Base-by-base conservation (phyloP, 768 basidiomycete species). In the Erythrobasidium yunnanense region DNA sequence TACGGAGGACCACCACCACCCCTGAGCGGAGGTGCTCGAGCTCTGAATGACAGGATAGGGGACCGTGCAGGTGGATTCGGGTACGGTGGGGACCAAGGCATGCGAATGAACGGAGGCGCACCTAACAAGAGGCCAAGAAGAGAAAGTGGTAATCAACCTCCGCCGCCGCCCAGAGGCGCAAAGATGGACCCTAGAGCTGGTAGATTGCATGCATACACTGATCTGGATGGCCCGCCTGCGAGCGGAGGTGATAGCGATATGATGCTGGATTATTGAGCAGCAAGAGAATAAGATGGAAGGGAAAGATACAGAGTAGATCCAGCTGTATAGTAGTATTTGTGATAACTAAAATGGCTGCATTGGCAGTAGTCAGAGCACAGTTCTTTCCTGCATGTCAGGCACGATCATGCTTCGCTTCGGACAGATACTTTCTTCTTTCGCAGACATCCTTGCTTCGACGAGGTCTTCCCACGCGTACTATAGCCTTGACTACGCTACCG, bases 111-210 rank as follows among this genome's bases (percentile, higher is more conserved):
- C 33, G 57, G 34, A 3, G 18, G 18, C 18, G 23, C 38, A 15
- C 20, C 23, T 35, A 38, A 25, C 4, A 65, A 54, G 35, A 42
- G 54, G 32, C 56, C 13, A 38, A 60, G 66, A 32, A 29, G 55
- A 20, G 23, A 34, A 15, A 34, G 23, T 34, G 54, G 51, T 11
- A 18, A 32, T 23, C 54, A 32, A 15, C 55, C 65, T 18, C 60
- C 55, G 2, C 38, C 65, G 20, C 42, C 49, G 15, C 66, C 66
- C 18, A 46, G 51, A 38, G 66, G 60, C n/a, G 66, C 49, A 4
- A 65, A 50, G 35, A 35, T 50, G 11, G 66, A 67, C 49, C 66
- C 66, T 15, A 23, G 66, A 34, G 57, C 56, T 6, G 60, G 45
- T 33, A 25, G 46, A 25, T 18, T 63, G 17, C 42, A 66, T 20